phyloP scores from a whole-genome alignment of 208 protist species.

The Herpetomonas samuelpessoai region DNA sequence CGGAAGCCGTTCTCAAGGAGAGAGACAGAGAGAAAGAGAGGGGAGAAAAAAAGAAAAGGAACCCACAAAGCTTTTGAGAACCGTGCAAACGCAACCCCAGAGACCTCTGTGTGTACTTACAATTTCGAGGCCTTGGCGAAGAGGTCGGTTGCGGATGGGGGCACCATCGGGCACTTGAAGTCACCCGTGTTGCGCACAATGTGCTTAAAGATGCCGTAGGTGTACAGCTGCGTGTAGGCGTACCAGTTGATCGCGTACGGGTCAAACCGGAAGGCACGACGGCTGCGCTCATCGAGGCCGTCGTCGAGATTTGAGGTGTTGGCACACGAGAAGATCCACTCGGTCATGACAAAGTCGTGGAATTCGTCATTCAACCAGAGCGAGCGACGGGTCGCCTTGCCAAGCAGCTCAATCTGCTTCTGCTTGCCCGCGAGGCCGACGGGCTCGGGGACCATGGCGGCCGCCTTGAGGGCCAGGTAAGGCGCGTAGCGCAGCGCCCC shows the following conservation, averaged over 20 bases:
- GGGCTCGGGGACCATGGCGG: slow-evolving; percentile 46
- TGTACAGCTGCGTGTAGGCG: slow-evolving; percentile 64
- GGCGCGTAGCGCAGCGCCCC: slow-evolving; percentile 53
- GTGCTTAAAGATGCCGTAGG: slow-evolving; percentile 68
- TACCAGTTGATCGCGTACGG: slow-evolving; percentile 72
- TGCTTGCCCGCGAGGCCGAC: slow-evolving; percentile 46
- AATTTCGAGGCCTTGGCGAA: slow-evolving; percentile 56
- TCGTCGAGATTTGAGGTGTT: slow-evolving; percentile 52
- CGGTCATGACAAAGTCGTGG: slow-evolving; percentile 44
- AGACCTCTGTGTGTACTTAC: slow-evolving; percentile 14
- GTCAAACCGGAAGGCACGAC: slow-evolving; percentile 50
- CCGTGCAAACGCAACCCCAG: too few species aligned
- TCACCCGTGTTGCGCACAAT: slow-evolving; percentile 51
- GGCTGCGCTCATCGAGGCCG: slow-evolving; percentile 35
- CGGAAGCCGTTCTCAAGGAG: too few species aligned
- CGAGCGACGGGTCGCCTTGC: slow-evolving; percentile 50
- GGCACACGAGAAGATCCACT: slow-evolving; percentile 55
- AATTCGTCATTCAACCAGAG: slow-evolving; percentile 66
- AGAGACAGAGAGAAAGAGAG: too few species aligned
- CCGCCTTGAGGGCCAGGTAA: slow-evolving; percentile 36
- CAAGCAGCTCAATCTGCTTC: slow-evolving; percentile 39
- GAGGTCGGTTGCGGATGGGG: slow-evolving; percentile 32
- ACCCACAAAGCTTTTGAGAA: too few species aligned
- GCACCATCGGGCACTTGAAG: slow-evolving; percentile 31
- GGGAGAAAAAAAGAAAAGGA: too few species aligned